Percentiles rank a stretch among this genome's conserved stretches.
Conservation (phyloP, 169 alveolate species). For the Neospora caninum region DNA sequence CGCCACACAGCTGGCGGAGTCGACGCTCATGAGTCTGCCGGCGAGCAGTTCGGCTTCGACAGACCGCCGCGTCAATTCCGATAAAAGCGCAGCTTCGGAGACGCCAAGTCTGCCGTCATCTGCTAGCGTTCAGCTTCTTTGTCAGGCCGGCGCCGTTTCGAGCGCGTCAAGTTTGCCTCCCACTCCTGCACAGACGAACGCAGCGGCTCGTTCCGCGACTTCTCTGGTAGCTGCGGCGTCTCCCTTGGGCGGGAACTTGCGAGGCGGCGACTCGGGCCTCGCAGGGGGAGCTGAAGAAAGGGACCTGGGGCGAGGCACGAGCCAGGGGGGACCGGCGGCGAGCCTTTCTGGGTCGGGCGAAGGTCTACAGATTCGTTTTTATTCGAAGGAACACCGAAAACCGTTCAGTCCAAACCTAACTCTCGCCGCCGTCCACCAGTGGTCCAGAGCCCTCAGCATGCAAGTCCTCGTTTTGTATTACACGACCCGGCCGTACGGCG, state of each 20-base stretch:
- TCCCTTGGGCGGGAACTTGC: background rate
- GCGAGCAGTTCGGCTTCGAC: too few species aligned
- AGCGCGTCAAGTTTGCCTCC: too few species aligned
- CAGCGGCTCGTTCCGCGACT: too few species aligned
- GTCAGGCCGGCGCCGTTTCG: too few species aligned
- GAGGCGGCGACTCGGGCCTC: background rate
- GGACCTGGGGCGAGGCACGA: background rate
- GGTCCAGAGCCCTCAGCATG: constrained; percentile 27
- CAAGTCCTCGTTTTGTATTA: constrained; percentile 38
- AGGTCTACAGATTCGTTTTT: background rate
- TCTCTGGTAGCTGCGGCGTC: background rate
- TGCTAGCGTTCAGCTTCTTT: too few species aligned
- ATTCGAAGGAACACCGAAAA: constrained; percentile 44
- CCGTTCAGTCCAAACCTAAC: constrained; percentile 41
- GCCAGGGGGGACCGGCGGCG: background rate
- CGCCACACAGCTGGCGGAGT: background rate
- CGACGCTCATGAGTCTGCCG: background rate
- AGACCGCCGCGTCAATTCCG: too few species aligned
- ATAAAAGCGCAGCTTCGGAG: too few species aligned
- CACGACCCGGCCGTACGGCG: constrained; percentile 40
- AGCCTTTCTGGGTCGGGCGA: background rate
- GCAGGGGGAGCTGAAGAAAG: background rate
- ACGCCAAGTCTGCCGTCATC: too few species aligned
- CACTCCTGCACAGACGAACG: too few species aligned
- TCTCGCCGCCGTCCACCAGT: constrained; percentile 44